Percentiles rank a stretch among this genome's conserved stretches.
Evolutionary conservation across 192 early-diverging fungal species (phyloP).

Genomic region (Coemansia sp.): DNA sequence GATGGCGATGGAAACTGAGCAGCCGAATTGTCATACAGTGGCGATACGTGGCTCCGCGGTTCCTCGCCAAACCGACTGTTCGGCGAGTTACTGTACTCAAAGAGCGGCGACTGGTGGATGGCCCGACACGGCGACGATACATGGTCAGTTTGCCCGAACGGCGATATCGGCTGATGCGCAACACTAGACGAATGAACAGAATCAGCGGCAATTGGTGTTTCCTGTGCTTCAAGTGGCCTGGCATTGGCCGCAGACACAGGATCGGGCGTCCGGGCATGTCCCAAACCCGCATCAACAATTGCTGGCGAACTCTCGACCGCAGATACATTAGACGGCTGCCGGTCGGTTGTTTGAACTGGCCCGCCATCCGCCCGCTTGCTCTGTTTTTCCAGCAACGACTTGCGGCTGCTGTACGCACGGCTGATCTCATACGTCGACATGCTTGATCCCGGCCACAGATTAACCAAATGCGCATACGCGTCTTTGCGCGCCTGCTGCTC

Average conservation of each 20-base stretch:
- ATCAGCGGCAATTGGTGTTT: background rate
- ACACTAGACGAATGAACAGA: background rate
- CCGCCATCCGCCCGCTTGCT: conserved; percentile 26
- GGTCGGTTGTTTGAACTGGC: background rate
- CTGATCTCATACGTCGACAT: conserved; percentile 56
- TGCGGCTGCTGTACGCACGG: conserved; percentile 55
- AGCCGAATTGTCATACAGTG: background rate
- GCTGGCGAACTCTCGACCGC: background rate
- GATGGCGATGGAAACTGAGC: background rate
- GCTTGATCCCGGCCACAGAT: conserved; percentile 46
- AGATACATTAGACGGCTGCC: background rate
- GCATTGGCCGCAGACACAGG: background rate
- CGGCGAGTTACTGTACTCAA: conserved; percentile 11
- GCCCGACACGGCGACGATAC: conserved; percentile 6
- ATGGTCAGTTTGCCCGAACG: background rate
- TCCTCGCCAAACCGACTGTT: background rate
- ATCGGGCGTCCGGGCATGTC: conserved; percentile 2
- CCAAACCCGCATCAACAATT: background rate
- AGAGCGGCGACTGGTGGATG: conserved; percentile 1
- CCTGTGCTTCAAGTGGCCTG: background rate
- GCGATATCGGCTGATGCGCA: background rate
- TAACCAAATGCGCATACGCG: conserved; percentile 51
- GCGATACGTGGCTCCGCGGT: background rate
- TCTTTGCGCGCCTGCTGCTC: conserved; percentile 55
- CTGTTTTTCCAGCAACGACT: conserved; percentile 50